Percentiles rank a stretch among this genome's conserved stretches.
These are phyloP conservation scores for Trichoderma arundinaceum DNA, from an alignment of 2,329 filamentous ascomycete genomes.

Conservation along the genomic window DNA sequence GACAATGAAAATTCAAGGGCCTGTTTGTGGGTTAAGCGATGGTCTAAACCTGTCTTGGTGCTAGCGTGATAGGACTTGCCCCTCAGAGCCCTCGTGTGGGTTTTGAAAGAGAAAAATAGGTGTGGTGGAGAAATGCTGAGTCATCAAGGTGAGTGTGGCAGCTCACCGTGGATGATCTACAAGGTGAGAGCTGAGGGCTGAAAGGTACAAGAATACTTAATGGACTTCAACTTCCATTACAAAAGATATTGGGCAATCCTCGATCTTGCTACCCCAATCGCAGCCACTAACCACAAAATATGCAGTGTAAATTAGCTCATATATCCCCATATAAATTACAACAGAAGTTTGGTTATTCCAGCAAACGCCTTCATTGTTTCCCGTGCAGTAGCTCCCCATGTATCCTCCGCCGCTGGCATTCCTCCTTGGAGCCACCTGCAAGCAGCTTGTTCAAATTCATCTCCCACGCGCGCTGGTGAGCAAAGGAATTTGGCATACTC, in stretches of 20 bases:
- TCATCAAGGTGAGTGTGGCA: conserved; percentile 35
- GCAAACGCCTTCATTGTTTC: conserved; percentile 40
- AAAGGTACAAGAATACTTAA: background rate
- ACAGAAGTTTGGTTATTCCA: conserved; percentile 33
- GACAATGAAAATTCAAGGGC: conserved; percentile 45
- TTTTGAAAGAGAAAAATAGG: conserved; percentile 4
- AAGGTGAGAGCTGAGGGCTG: background rate
- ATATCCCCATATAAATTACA: background rate
- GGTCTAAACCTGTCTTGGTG: conserved; percentile 38
- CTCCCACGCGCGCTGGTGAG: conserved; percentile 31
- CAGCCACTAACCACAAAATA: too few relatives aligned
- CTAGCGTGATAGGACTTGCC: conserved; percentile 42
- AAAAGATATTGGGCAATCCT: too few relatives aligned
- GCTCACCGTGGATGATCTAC: background rate
- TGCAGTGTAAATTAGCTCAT: background rate
- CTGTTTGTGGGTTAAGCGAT: conserved; percentile 50
- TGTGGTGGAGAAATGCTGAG: conserved; percentile 34
- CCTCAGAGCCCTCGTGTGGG: conserved; percentile 42
- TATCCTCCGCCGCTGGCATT: conserved; percentile 36
- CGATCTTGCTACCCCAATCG: background rate
- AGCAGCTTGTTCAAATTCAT: conserved; percentile 44
- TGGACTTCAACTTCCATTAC: too few relatives aligned
- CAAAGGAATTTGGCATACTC: background rate
- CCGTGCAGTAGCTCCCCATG: conserved; percentile 44
- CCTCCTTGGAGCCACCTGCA: conserved; percentile 43